A percentile compares a stretch with the other conserved stretches of the same genome.
phyloP scores from a whole-genome alignment of 2,329 filamentous ascomycete genomes.

The Ceratocystis diversiconidia region DNA sequence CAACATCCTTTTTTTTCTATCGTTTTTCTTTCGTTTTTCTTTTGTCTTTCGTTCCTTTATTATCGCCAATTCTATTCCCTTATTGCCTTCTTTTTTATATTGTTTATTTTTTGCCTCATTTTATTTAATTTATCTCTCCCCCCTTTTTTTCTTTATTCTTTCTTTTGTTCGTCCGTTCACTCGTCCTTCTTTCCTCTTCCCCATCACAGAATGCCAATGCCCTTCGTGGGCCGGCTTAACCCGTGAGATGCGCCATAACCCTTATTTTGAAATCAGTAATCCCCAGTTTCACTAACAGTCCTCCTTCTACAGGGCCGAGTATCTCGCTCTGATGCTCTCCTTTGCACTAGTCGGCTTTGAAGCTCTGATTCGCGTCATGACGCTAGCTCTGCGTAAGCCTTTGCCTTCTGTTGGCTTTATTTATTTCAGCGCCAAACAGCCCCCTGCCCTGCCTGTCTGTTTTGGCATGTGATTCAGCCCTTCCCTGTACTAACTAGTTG shows the following conservation, averaged over 20 bases:
- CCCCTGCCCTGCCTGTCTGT: neutral
- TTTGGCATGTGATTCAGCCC: slow-evolving; percentile 17
- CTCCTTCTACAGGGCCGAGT: slow-evolving; percentile 51
- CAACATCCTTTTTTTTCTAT: slow-evolving; percentile 18
- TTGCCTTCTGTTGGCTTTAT: slow-evolving; percentile 5
- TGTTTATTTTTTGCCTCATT: slow-evolving; percentile 16
- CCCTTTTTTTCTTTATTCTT: slow-evolving; percentile 1
- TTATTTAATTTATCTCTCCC: neutral
- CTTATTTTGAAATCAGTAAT: slow-evolving; percentile 6
- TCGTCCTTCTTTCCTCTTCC: slow-evolving; percentile 6
- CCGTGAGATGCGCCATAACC: slow-evolving; percentile 29
- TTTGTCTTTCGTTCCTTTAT: slow-evolving; percentile 9
- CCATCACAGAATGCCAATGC: slow-evolving; percentile 34
- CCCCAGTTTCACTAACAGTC: slow-evolving; percentile 12
- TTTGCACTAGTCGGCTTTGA: slow-evolving; percentile 74
- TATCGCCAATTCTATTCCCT: neutral
- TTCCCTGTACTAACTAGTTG: neutral
- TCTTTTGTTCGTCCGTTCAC: neutral
- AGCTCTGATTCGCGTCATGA: slow-evolving; percentile 68
- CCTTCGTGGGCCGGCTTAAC: slow-evolving; percentile 39
- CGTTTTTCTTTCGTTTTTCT: neutral
- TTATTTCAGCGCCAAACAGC: slow-evolving; percentile 14
- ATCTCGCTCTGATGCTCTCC: slow-evolving; percentile 71
- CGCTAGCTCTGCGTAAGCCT: slow-evolving; percentile 66
- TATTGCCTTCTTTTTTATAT: slow-evolving; percentile 10